Evolutionary conservation across 2,329 filamentous ascomycete species (phyloP), one percentile per base, ranked within the genome.

Genomic region (Drechslerella coelobrocha): DNA sequence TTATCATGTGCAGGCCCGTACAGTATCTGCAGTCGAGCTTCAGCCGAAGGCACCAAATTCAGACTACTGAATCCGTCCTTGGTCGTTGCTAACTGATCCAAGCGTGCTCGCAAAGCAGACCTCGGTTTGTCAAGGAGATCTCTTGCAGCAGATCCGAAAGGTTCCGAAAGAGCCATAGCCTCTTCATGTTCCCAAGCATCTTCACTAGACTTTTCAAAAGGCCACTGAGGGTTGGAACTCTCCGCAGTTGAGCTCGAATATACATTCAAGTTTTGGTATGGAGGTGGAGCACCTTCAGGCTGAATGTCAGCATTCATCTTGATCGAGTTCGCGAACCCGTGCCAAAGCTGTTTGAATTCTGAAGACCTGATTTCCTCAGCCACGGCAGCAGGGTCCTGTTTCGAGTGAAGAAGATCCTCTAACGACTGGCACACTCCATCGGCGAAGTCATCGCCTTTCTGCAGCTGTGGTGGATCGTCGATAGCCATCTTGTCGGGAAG

Each of bases 281-380:
- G 10, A 31, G 23, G 0, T 24, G 17, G 19, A 7, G 24, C 12
- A 21, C 34, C 9, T 5, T 55, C 66, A 5, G 53, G 47, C 21
- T 55, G 47, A 12, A 71, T 63, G 24, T 71, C 66, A 12, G 45
- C 37, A 7, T 63, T 55, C 66, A 71, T 63, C 39, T 63, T 71
- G 8, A 71, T 45, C 2, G 66, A 54, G 1, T 47, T 51, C 2
- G 59, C 41, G 29, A 71, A 71, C 1, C 66, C 66, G 5, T 55
- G 47, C 66, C 66, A 71, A 26, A 71, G 48, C 24, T 71, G 59
- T 31, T 50, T 45, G 19, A 71, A 54, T 10, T 71, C 66, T 1
- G 66, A 60, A n/a, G 48, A 29, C 17, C 37, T 43, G 23, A 53
- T 21, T 23, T 47, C 37, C 7, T 57, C 34, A 14, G 37, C n/a